Conservation (phyloP, 2,329 filamentous ascomycete genomes). For the Aspergillus puulaauensis region DNA sequence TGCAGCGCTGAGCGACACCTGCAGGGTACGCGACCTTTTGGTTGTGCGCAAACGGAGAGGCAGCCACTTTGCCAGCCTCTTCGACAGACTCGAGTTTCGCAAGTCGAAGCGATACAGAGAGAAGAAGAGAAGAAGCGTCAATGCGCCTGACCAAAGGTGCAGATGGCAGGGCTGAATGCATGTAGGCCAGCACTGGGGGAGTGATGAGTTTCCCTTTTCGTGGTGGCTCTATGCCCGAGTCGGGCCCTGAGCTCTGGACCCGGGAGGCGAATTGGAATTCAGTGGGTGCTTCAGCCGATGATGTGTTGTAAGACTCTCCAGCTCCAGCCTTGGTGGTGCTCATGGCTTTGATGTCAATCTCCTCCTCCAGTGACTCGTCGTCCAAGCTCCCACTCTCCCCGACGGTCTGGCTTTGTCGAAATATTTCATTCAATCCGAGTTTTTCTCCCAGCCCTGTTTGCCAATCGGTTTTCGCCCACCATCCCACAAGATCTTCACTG, state of each 20-base stretch:
- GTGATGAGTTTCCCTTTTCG: conserved; percentile 46
- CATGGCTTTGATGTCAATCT: conserved; percentile 55
- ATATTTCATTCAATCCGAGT: conserved; percentile 67
- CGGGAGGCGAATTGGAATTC: conserved; percentile 26
- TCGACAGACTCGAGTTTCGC: conserved; percentile 72
- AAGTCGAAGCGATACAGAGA: conserved; percentile 78
- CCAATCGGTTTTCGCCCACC: conserved; percentile 95
- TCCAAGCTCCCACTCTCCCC: conserved; percentile 37
- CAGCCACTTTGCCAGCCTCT: conserved; percentile 58
- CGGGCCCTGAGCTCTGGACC: conserved; percentile 24
- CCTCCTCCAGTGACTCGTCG: conserved; percentile 49
- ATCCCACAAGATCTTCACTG: conserved; percentile 86
- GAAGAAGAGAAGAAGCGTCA: conserved; percentile 79
- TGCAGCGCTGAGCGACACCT: conserved; percentile 75
- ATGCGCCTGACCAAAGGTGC: conserved; percentile 78
- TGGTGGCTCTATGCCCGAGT: background rate
- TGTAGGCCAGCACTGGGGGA: conserved; percentile 77
- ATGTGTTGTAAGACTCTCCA: conserved; percentile 10
- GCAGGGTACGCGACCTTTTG: conserved; percentile 81
- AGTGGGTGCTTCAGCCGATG: background rate
- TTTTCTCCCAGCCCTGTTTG: conserved; percentile 78
- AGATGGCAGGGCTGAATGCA: conserved; percentile 58
- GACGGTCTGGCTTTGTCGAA: conserved; percentile 48
- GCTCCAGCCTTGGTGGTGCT: conserved; percentile 51
- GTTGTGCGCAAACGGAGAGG: conserved; percentile 74